phyloP scores from a whole-genome alignment of 148 eudicot species.

The Drosera capensis region DNA sequence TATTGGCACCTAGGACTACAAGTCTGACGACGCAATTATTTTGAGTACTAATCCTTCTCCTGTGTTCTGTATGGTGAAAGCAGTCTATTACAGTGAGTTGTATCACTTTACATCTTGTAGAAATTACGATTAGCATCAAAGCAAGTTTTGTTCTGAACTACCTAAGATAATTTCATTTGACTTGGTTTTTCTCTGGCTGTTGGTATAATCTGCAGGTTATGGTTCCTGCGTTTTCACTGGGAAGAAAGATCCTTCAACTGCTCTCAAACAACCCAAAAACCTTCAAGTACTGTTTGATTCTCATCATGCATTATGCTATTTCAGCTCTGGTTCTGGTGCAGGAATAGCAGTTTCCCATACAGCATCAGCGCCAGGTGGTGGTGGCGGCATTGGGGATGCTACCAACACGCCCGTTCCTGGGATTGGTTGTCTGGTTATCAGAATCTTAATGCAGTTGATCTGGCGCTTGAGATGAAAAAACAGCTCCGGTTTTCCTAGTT shows the following conservation, averaged over 20 bases:
- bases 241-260: slow-evolving; percentile 23
- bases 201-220: slow-evolving; percentile 43
- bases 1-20: too few species aligned
- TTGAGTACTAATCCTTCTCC: too few species aligned
- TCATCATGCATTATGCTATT: slow-evolving; percentile 3
- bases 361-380: slow-evolving; percentile 57
- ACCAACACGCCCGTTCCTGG: slow-evolving; percentile 16
- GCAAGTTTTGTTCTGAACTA: too few species aligned
- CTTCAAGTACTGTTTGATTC: neutral
- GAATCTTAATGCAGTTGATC: slow-evolving; percentile 12
- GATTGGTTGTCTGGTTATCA: slow-evolving; percentile 15
- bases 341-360: slow-evolving; percentile 23
- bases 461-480: slow-evolving; percentile 9
- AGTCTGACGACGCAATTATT: too few species aligned
- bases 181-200: slow-evolving; percentile 11
- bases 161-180: too few species aligned
- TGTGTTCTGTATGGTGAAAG: too few species aligned
- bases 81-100: too few species aligned
- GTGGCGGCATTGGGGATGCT: slow-evolving; percentile 22
- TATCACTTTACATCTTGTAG: too few species aligned
- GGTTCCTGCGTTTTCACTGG: slow-evolving; percentile 73
- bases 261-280: too few species aligned
- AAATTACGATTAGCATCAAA: too few species aligned
- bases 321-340: slow-evolving; percentile 38
- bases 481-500: neutral